Percentiles rank a stretch among this genome's conserved stretches.
phyloP scores from a whole-genome alignment of 1,284 basidiomycete genomes.

The Sanghuangporus baumii region DNA sequence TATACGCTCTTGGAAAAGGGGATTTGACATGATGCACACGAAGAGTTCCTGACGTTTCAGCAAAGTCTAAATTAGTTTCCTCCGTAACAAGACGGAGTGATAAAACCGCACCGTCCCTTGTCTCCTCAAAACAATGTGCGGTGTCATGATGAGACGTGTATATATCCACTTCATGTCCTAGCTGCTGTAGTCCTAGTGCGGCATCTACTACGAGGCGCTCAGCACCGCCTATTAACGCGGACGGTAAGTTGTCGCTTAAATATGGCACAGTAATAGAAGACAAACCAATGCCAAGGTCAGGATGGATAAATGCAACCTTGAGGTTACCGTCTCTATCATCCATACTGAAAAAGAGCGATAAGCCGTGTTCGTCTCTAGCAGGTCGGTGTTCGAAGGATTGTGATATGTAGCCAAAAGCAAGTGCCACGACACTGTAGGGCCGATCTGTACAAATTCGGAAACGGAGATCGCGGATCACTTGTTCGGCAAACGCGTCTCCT shows the following conservation, averaged over 20 bases:
- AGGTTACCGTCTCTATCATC: constrained; percentile 11
- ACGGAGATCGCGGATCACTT: background rate
- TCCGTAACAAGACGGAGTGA: background rate
- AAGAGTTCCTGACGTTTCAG: constrained; percentile 63
- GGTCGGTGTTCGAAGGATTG: no score
- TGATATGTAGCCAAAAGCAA: no score
- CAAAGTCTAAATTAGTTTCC: background rate
- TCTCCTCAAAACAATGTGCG: constrained; percentile 85
- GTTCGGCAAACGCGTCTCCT: background rate
- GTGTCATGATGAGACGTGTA: constrained; percentile 94
- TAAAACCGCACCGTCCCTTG: constrained; percentile 60
- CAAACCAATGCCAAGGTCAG: constrained; percentile 91
- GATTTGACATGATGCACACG: constrained; percentile 72
- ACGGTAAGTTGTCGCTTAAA: constrained; percentile 11
- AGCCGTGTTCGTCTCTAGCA: no score
- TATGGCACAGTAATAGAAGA: constrained; percentile 4
- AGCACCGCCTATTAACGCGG: constrained; percentile 68
- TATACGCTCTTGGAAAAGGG: constrained; percentile 75
- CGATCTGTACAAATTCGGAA: background rate
- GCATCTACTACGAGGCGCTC: constrained; percentile 96
- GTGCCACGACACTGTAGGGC: no score
- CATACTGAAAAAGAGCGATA: background rate
- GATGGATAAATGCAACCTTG: constrained; percentile 83
- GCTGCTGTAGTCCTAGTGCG: constrained; percentile 78
- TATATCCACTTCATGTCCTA: constrained; percentile 86